Evolutionary conservation across 179 eudicot species (phyloP), one percentile per base, ranked within the genome.

Genomic region (Monotropa hypopitys): DNA sequence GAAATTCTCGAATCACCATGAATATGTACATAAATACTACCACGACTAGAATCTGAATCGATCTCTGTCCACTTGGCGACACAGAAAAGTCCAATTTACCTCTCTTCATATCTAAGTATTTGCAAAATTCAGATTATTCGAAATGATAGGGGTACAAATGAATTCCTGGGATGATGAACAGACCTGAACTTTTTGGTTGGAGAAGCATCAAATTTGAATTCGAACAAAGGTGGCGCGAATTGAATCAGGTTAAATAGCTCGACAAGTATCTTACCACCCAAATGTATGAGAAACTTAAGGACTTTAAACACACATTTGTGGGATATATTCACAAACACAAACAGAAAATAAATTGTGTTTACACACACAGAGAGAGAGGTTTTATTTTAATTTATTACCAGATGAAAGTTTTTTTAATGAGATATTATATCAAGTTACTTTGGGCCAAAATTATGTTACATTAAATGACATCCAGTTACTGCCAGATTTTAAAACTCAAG

Each of bases 1-100:
- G 98, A 3, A 93, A 80, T 76, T 93, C 98, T 38, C 88, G 80
- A 30, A 80, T 79, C 73, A 91, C 86, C 78, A 93, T 75, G 38
- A 91, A 59, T 70, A 93, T 50, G 81, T 93, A 93, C 16, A 92
- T 30, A 68, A 91, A 51, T 16, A 86, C 95, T 8, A 93, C 15
- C 32, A 80, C 65, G 1, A 84, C 83, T 57, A 93, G 42, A 76
- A 85, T 65, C 70, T 86, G 91, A 7, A 91, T 65, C 80, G 95
- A 89, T 84, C 91, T 85, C 75, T 83, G 85, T 9, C 94, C 84
- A 18, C 83, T 83, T 54, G 85, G 57, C 0, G 88, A 84, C 45
- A 84, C 68, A 30, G 83, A 76, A 57, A 88, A 38, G 30, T 91
- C 97, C 1, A 85, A 33, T 28, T 88, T 87, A 4, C 76, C 82